Conservation (phyloP, 2,329 filamentous ascomycete genomes). For the Alternaria infectoria region DNA sequence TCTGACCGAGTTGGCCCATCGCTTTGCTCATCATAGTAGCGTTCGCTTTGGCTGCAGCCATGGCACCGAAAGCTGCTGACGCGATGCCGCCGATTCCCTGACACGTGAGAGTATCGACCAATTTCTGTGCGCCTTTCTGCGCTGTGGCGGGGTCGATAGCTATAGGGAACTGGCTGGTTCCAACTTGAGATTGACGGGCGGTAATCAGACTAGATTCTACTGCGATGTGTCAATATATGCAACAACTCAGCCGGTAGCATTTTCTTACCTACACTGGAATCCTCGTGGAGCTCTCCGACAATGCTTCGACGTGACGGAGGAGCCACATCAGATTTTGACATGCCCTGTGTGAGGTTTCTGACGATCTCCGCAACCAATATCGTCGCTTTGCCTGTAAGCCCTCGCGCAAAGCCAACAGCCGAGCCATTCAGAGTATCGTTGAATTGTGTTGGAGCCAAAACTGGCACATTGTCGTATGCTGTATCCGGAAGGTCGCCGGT, state of each 20-base stretch:
- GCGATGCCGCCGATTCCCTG: constrained; percentile 36
- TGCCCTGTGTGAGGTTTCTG: constrained; percentile 17
- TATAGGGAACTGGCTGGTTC: constrained; percentile 3
- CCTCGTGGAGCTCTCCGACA: not conserved
- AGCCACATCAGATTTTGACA: constrained; percentile 1
- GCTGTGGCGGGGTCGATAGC: constrained; percentile 30
- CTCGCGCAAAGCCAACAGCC: constrained; percentile 32
- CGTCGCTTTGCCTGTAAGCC: constrained; percentile 32
- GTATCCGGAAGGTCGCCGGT: constrained; percentile 30
- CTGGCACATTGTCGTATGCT: constrained; percentile 26
- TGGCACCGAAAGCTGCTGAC: constrained; percentile 24
- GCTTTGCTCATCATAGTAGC: constrained; percentile 1
- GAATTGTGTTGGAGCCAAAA: constrained; percentile 23
- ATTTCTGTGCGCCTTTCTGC: constrained; percentile 23
- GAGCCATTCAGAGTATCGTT: constrained; percentile 37
- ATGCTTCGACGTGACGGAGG: constrained; percentile 2
- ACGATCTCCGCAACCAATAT: constrained; percentile 31
- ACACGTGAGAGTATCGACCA: constrained; percentile 30
- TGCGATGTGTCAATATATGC: constrained; percentile 8
- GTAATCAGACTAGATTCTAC: constrained; percentile 15
- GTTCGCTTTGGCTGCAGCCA: constrained; percentile 19
- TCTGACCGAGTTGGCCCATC: not conserved
- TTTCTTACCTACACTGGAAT: constrained; percentile 25
- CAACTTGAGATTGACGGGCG: constrained; percentile 13
- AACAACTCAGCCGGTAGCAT: not conserved